Conservation (phyloP, 2,329 filamentous ascomycete species). For the Ophioceras dolichostomum region DNA sequence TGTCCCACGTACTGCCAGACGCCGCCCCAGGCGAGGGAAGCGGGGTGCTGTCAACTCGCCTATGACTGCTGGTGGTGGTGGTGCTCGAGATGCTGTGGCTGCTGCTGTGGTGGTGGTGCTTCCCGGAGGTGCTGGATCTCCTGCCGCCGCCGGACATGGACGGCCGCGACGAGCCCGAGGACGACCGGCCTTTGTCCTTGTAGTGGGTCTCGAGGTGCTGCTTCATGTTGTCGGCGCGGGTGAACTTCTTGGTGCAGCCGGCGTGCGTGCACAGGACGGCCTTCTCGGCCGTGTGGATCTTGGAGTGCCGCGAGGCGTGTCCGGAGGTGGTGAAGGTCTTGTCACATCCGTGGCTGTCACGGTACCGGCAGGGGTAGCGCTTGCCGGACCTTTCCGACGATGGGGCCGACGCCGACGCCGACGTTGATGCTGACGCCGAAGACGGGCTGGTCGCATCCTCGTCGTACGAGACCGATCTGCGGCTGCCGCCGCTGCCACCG, state of each 20-base stretch:
- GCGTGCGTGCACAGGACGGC: conserved; percentile 54
- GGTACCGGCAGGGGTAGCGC: conserved; percentile 64
- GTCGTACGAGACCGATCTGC: conserved; percentile 28
- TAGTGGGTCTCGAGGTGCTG: conserved; percentile 70
- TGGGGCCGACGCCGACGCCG: conserved; percentile 14
- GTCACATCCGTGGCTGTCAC: conserved; percentile 57
- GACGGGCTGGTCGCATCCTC: conserved; percentile 32
- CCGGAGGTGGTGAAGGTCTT: conserved; percentile 78
- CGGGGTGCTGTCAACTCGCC: conserved; percentile 15
- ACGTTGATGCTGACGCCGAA: background rate
- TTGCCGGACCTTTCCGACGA: conserved; percentile 45
- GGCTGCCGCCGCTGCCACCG: background rate
- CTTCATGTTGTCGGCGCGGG: conserved; percentile 78
- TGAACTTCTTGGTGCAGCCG: conserved; percentile 70
- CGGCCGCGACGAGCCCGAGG: conserved; percentile 17
- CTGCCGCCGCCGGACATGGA: conserved; percentile 10
- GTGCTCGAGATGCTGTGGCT: conserved; percentile 5
- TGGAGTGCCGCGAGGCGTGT: conserved; percentile 73
- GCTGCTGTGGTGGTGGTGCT: conserved; percentile 8
- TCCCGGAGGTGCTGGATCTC: conserved; percentile 15
- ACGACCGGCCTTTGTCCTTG: conserved; percentile 43
- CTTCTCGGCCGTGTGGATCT: conserved; percentile 75
- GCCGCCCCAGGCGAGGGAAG: conserved; percentile 17
- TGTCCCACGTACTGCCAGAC: conserved; percentile 30
- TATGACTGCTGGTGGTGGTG: too few species aligned